phyloP scores from a whole-genome alignment of 225 moss, liverwort and hornwort genomes.

The Physcomitrellopsis africana region DNA sequence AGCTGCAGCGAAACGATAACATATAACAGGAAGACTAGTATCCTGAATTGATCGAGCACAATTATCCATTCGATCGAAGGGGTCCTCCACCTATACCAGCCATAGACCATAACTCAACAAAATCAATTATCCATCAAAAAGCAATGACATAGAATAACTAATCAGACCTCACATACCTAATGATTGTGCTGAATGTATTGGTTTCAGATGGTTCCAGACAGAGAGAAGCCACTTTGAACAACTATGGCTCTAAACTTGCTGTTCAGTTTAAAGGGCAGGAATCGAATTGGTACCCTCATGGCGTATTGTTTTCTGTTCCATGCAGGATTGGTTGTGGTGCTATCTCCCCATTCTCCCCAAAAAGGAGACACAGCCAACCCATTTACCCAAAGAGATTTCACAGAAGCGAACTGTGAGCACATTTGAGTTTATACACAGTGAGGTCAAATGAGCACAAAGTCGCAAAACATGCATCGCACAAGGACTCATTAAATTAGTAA shows the following conservation, averaged over 20 bases:
- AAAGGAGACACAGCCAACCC: constrained; percentile 49
- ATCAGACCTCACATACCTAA: neutral
- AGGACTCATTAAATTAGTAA: neutral
- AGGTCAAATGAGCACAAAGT: constrained; percentile 6
- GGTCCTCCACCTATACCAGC: constrained; percentile 48
- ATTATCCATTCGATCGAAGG: constrained; percentile 51
- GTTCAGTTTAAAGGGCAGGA: neutral
- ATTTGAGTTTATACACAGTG: constrained; percentile 5
- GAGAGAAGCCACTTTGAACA: neutral
- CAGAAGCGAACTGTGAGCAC: constrained; percentile 45
- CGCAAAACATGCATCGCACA: constrained; percentile 14
- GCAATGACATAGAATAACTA: neutral
- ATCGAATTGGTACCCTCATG: constrained; percentile 42
- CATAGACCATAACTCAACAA: constrained; percentile 5
- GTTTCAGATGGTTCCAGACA: constrained; percentile 5
- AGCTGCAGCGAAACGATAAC: constrained; percentile 38
- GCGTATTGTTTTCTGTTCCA: constrained; percentile 47
- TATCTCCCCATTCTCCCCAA: constrained; percentile 51
- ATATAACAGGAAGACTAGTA: constrained; percentile 43
- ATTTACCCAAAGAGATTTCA: constrained; percentile 43
- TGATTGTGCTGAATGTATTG: constrained; percentile 4
- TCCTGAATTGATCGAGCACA: constrained; percentile 56
- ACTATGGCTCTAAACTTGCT: constrained; percentile 5
- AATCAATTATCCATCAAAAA: constrained; percentile 1
- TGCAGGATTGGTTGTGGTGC: constrained; percentile 43